phyloP scores from a whole-genome alignment of 2,329 filamentous ascomycete genomes.

The Sporothrix variecibatus region DNA sequence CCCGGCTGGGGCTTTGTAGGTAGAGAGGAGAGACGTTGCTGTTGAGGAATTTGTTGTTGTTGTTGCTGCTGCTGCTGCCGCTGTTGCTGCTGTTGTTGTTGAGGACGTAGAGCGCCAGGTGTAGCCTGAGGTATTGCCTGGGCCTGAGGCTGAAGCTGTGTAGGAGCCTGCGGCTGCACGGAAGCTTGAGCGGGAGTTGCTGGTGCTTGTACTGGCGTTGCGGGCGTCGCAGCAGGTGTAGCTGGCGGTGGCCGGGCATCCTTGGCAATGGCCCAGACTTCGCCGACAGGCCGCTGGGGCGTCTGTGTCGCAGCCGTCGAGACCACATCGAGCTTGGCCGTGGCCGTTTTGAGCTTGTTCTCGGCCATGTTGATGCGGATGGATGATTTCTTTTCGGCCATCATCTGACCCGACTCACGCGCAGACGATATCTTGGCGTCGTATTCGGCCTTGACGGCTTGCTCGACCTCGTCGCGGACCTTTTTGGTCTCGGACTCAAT shows the following conservation, averaged over 20 bases:
- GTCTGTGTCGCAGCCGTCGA: constrained; percentile 82
- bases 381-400: constrained; percentile 73
- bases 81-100: not conserved
- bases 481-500: constrained; percentile 66
- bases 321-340: constrained; percentile 75
- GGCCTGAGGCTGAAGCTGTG: not conserved
- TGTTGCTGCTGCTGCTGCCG: constrained; percentile 14
- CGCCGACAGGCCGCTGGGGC: constrained; percentile 76
- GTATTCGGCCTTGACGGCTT: constrained; percentile 48
- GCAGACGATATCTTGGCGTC: constrained; percentile 57
- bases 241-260: constrained; percentile 54
- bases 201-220: constrained; percentile 25
- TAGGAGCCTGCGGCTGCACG: not conserved
- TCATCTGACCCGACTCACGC: constrained; percentile 65
- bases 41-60: constrained; percentile 16
- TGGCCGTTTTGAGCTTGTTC: constrained; percentile 63
- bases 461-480: constrained; percentile 56
- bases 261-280: constrained; percentile 85
- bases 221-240: constrained; percentile 27
- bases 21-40: constrained; percentile 16
- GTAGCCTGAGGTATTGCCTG: not conserved
- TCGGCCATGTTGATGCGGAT: constrained; percentile 79
- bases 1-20: constrained; percentile 26
- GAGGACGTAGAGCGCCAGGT: constrained; percentile 24
- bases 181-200: not conserved